These are phyloP conservation scores for Coprinellus micaceus DNA, from an alignment of 768 basidiomycete genomes.

Conservation along the genomic window DNA sequence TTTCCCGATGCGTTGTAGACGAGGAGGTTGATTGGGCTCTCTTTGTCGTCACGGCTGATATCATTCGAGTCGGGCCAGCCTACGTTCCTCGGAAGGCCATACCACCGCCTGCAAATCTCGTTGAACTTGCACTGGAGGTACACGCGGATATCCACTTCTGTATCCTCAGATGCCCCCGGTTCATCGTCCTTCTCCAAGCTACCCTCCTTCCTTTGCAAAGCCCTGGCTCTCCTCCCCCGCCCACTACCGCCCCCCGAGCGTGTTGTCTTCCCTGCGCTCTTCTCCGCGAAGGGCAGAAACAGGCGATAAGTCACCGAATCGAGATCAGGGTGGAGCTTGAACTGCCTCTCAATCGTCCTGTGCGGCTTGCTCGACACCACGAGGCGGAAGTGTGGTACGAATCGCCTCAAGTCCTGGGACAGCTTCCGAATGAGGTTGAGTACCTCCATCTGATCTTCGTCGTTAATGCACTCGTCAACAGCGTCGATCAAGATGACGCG, in stretches of 20 bases:
- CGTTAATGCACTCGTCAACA: constrained; percentile 3
- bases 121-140: constrained; percentile 5
- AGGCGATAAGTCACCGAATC: constrained; percentile 1
- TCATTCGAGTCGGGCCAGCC: background rate
- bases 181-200: background rate
- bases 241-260: background rate
- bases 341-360: constrained; percentile 5
- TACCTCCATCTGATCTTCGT: constrained; percentile 5
- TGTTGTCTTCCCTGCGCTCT: background rate
- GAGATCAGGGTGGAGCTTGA: constrained; percentile 4
- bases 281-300: background rate
- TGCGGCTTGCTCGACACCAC: constrained; percentile 4
- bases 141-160: background rate
- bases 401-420: background rate
- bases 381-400: background rate
- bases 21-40: background rate
- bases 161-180: background rate
- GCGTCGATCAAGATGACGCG: constrained; percentile 1
- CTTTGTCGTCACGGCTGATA: background rate
- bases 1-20: constrained; percentile 1
- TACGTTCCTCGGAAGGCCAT: constrained; percentile 3
- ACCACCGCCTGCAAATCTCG: constrained; percentile 1
- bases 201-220: background rate
- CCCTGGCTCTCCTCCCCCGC: background rate
- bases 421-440: constrained; percentile 2